Base-by-base conservation (phyloP, 495 filamentous ascomycete genomes). In the Lepraria neglecta region DNA sequence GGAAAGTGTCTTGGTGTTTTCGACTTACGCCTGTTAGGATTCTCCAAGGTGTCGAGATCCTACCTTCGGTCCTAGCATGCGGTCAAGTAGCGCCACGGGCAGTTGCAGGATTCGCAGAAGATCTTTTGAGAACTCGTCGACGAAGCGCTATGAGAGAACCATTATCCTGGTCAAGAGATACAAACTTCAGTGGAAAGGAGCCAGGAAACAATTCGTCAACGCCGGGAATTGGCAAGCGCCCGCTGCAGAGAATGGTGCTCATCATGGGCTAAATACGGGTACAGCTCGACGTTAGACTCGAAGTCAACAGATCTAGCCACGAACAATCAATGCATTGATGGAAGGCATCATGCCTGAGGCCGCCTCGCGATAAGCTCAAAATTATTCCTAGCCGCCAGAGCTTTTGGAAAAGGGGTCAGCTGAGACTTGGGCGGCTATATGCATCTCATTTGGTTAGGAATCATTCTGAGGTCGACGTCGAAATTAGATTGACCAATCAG, bases 81-180 rank as follows among this genome's bases (percentile, higher is more conserved):
- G 56, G 56, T 58, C 17, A 58, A 58, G 21, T 30, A 47, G 28
- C 56, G 27, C 43, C 15, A 31, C 42, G 56, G 56, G 11, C 46
- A 35, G 3, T 45, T 33, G 56, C 56, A 57, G 40, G 2, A 56
- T 6, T 56, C 19, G 21, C 38, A 42, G 9, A 42, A 42, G 38
- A 42, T 15, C 1, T 3, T 21, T 21, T 12, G 12, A 24, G 15
- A 58, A 46, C 15, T 6, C 38, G 15, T 15, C 21, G 30, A 44
- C 14, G 21, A 44, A n/a, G 6, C 31, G 35, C 27, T 19, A 15
- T 43, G 30, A 28, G 12, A 2, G 9, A 27, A 40, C 24, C 53
- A 43, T 6, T 42, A 43, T 15, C 33, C 28, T 40, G 53, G 28
- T 44, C 38, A 43, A 9, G 21, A 44, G 54, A 43, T 28, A 30